Percentiles rank a stretch among this genome's conserved stretches.
These are phyloP conservation scores for Sporisorium exsertum DNA, from an alignment of 1,284 basidiomycete species.

Conservation along the genomic window DNA sequence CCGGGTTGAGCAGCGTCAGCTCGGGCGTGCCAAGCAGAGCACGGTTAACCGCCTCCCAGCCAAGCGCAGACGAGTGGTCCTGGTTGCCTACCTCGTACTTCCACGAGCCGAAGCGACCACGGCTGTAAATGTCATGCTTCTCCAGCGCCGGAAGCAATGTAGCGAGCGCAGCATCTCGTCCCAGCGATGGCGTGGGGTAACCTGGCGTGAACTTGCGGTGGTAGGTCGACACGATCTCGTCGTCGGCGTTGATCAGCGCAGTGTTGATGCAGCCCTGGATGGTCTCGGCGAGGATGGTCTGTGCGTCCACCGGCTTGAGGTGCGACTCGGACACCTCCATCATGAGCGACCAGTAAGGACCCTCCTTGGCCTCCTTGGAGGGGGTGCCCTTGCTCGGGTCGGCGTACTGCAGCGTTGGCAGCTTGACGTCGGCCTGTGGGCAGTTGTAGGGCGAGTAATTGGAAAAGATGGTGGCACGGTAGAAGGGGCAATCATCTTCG, in stretches of 20 bases:
- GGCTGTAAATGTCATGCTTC: constrained; percentile 71
- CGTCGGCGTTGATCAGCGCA: constrained; percentile 71
- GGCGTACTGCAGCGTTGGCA: constrained; percentile 72
- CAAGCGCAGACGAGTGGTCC: constrained; percentile 73
- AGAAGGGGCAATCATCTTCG: constrained; percentile 73
- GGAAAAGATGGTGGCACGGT: constrained; percentile 74
- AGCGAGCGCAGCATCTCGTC: constrained; percentile 71
- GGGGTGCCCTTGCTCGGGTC: constrained; percentile 70
- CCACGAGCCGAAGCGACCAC: constrained; percentile 74
- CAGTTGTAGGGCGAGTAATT: constrained; percentile 74
- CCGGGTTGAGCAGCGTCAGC: constrained; percentile 71
- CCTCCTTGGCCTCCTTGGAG: constrained; percentile 69
- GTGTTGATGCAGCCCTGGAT: constrained; percentile 73
- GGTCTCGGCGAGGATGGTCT: constrained; percentile 72
- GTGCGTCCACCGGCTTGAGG: constrained; percentile 72
- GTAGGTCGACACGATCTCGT: constrained; percentile 73
- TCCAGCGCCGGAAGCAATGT: constrained; percentile 71
- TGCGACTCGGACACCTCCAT: constrained; percentile 73
- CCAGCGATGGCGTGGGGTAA: constrained; percentile 72
- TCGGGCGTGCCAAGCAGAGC: constrained; percentile 72
- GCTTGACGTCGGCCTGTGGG: constrained; percentile 70
- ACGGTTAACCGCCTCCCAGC: constrained; percentile 73
- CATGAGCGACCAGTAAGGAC: constrained; percentile 72
- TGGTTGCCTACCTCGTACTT: constrained; percentile 74
- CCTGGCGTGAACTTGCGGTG: constrained; percentile 72